Percentiles rank a stretch among this genome's conserved stretches.
These are phyloP conservation scores for Lasiodiplodia sp. DNA, from an alignment of 2,329 filamentous ascomycete genomes.

Conservation along the genomic window DNA sequence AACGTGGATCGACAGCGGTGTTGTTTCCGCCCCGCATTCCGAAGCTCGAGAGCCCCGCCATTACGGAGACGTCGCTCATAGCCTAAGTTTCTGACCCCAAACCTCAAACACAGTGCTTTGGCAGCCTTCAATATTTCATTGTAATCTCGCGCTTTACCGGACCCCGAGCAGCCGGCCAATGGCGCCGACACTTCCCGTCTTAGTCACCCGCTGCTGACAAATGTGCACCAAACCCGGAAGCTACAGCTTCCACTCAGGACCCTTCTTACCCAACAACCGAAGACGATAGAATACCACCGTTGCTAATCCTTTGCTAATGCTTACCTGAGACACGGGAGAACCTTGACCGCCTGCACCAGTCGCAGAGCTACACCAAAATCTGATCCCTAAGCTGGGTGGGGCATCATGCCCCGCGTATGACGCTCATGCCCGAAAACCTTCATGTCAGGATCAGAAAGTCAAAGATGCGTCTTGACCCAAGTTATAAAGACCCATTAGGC, in stretches of 20 bases:
- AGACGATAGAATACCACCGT: background rate
- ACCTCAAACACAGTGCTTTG: background rate
- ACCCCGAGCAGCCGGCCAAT: background rate
- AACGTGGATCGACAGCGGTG: background rate
- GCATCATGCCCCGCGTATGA: background rate
- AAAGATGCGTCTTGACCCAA: no score
- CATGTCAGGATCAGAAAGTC: background rate
- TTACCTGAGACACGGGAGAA: background rate
- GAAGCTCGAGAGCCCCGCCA: background rate
- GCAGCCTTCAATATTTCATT: background rate
- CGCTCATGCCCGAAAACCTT: background rate
- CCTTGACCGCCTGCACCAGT: background rate
- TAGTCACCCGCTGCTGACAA: background rate
- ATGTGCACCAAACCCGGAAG: background rate
- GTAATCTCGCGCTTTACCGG: background rate
- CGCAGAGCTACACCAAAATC: background rate
- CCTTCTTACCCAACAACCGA: background rate
- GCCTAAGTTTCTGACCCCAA: background rate
- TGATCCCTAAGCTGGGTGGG: background rate
- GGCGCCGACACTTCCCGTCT: background rate
- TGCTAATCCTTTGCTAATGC: no score
- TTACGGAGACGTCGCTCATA: background rate
- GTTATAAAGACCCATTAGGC: constrained; percentile 6
- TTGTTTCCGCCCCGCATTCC: background rate
- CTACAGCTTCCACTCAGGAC: no score